A percentile compares a stretch with the other conserved stretches of the same genome.
Conservation (phyloP, 352 stramenopile genomes). For the Phytophthora pinifolia region DNA sequence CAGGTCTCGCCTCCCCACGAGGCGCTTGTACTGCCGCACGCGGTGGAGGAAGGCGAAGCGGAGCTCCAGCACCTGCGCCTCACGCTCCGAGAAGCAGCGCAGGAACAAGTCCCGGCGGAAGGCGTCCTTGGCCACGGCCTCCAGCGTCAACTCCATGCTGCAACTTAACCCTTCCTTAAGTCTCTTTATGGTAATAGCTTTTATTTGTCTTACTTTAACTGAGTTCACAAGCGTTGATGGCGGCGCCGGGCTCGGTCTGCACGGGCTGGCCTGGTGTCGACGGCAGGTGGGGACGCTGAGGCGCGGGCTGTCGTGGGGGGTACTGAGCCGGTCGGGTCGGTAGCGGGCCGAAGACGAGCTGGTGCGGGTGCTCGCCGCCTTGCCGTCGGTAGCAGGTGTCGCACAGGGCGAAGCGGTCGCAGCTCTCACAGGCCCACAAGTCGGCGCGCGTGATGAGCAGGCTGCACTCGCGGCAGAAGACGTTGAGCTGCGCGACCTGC, state of each 20-base stretch:
- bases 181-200: no score
- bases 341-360: conserved; percentile 42
- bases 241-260: background rate
- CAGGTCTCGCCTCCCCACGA: conserved; percentile 42
- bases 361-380: conserved; percentile 47
- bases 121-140: conserved; percentile 55
- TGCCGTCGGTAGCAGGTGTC: conserved; percentile 64
- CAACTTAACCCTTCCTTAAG: no score
- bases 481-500: conserved; percentile 61
- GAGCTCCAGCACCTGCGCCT: conserved; percentile 56
- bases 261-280: background rate
- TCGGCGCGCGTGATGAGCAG: conserved; percentile 76
- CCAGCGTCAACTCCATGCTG: conserved; percentile 44
- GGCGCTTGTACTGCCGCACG: conserved; percentile 58
- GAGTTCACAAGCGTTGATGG: conserved; percentile 26
- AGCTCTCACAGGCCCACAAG: conserved; percentile 62
- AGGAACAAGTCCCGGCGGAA: conserved; percentile 63
- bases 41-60: conserved; percentile 59
- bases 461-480: conserved; percentile 77
- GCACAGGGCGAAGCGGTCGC: conserved; percentile 64
- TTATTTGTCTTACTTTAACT: conserved; percentile 14
- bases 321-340: background rate
- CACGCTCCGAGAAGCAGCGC: conserved; percentile 46
- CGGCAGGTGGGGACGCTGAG: background rate
- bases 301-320: conserved; percentile 1